phyloP scores from a whole-genome alignment of 331 rosid species.

The Spiraea crenata region DNA sequence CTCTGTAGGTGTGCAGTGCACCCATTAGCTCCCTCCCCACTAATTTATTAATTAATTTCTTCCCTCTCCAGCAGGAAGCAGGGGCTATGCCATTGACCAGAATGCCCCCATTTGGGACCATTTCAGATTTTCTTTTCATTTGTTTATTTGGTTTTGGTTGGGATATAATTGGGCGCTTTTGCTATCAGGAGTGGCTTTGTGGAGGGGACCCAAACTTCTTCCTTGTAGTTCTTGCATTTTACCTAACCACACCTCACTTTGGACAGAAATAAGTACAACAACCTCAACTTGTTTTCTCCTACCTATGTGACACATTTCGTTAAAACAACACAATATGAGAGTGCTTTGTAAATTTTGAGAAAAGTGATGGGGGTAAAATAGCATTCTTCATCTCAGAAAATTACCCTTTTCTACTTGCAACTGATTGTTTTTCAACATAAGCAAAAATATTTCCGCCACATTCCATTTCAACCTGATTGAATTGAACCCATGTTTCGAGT shows the following conservation, averaged over 20 bases:
- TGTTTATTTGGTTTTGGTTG: constrained; percentile 5
- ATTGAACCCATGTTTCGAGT: neutral
- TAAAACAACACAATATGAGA: neutral
- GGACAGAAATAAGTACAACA: neutral
- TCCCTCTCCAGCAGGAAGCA: neutral
- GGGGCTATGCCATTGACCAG: constrained; percentile 25
- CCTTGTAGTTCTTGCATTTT: too few relatives aligned
- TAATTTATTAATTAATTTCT: neutral
- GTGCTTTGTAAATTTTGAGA: too few relatives aligned
- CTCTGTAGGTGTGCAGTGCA: constrained; percentile 21
- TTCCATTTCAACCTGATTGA: neutral
- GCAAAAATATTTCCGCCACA: too few relatives aligned
- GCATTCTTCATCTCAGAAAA: too few relatives aligned
- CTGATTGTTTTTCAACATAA: too few relatives aligned
- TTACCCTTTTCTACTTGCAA: too few relatives aligned
- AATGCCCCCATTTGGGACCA: constrained; percentile 17
- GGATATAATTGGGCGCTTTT: neutral
- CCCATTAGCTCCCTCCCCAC: constrained; percentile 16
- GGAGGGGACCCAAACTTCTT: neutral
- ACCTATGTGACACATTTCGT: neutral
- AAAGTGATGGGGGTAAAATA: too few relatives aligned
- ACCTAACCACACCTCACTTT: too few relatives aligned
- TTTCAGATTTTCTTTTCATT: neutral
- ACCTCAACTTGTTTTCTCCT: neutral
- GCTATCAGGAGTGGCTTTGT: neutral